phyloP scores from a whole-genome alignment of 2,329 filamentous ascomycete genomes.

The Fusarium chaquense region DNA sequence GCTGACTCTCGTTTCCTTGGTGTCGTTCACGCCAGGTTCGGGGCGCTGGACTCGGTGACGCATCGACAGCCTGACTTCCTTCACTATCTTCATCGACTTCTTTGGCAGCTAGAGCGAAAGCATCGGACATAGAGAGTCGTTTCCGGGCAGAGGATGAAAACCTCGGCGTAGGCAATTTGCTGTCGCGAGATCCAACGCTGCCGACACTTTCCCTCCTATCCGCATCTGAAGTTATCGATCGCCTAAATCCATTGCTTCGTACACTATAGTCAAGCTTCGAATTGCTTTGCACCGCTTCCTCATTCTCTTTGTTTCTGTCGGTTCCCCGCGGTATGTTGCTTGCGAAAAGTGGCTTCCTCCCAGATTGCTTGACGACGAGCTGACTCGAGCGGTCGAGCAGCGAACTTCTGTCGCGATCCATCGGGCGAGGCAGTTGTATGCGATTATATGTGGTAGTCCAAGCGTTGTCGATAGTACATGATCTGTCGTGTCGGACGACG shows the following conservation, averaged over 20 bases:
- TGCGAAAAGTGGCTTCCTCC: constrained; percentile 57
- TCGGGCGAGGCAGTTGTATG: constrained; percentile 14
- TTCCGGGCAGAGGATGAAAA: constrained; percentile 49
- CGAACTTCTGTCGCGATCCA: constrained; percentile 47
- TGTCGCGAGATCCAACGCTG: constrained; percentile 47
- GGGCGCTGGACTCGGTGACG: constrained; percentile 65
- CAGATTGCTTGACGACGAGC: constrained; percentile 56
- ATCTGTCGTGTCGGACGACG: constrained; percentile 16
- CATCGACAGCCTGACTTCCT: constrained; percentile 53
- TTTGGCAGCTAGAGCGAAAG: constrained; percentile 53
- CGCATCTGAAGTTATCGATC: constrained; percentile 47
- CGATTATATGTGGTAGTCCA: constrained; percentile 22
- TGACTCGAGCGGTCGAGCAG: constrained; percentile 43
- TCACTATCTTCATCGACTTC: constrained; percentile 47
- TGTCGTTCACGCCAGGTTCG: constrained; percentile 56
- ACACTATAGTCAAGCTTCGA: constrained; percentile 28
- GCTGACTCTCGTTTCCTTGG: constrained; percentile 50
- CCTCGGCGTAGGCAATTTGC: constrained; percentile 53
- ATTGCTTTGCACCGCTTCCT: constrained; percentile 30
- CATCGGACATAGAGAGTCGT: constrained; percentile 58
- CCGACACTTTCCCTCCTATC: constrained; percentile 40
- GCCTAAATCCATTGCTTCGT: constrained; percentile 31
- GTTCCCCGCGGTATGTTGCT: constrained; percentile 41
- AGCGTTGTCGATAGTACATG: constrained; percentile 38
- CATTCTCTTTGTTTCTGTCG: constrained; percentile 42